phyloP scores from a whole-genome alignment of 2,329 filamentous ascomycete genomes.

The Huntiella abstrusa region DNA sequence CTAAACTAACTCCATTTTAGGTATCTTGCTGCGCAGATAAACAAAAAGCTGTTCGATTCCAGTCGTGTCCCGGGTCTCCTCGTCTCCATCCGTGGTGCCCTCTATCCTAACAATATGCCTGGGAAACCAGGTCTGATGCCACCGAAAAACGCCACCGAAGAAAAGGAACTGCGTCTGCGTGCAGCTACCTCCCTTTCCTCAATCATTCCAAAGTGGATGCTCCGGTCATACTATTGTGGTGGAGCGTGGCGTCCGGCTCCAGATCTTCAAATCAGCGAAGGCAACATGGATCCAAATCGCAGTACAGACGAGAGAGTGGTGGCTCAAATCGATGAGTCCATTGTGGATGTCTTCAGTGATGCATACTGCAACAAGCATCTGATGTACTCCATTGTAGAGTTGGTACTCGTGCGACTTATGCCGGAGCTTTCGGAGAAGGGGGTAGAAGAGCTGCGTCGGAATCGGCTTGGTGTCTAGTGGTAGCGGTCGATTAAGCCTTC shows the following conservation, averaged over 20 bases:
- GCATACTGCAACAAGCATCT: conserved; percentile 86
- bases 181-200: conserved; percentile 42
- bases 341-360: conserved; percentile 61
- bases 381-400: conserved; percentile 63
- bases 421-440: conserved; percentile 64
- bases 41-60: conserved; percentile 40
- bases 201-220: conserved; percentile 28
- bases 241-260: conserved; percentile 13
- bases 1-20: conserved; percentile 18
- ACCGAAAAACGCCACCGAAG: conserved; percentile 39
- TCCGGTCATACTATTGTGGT: conserved; percentile 31
- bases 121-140: conserved; percentile 43
- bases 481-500: background rate
- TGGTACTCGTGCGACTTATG: conserved; percentile 61
- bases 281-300: conserved; percentile 15
- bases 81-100: conserved; percentile 50
- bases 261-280: conserved; percentile 12
- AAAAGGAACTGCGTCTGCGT: conserved; percentile 42
- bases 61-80: conserved; percentile 47
- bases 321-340: conserved; percentile 38
- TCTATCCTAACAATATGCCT: conserved; percentile 74
- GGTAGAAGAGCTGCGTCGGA: conserved; percentile 52
- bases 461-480: conserved; percentile 33
- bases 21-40: conserved; percentile 38
- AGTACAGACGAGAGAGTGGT: conserved; percentile 30